Evolutionary conservation across 495 filamentous ascomycete genomes (phyloP).

Genomic region (Sabuloglossum arenarium): DNA sequence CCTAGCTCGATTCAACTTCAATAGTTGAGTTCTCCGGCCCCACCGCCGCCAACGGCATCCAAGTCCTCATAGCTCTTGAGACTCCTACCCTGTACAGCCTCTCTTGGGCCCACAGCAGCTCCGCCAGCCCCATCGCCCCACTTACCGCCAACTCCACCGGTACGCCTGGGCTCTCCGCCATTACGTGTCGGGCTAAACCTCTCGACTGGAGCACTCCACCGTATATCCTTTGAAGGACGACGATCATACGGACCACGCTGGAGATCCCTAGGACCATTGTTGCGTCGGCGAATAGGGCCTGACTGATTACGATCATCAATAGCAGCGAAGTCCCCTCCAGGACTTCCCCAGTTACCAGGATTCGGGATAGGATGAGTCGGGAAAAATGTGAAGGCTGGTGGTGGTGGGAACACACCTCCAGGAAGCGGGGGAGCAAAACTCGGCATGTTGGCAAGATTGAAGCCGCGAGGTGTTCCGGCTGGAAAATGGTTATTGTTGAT

Average conservation of each 20-base stretch:
- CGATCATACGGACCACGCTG: constrained; percentile 39
- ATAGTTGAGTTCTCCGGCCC: constrained; percentile 40
- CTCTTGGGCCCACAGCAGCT: constrained; percentile 55
- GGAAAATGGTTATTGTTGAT: constrained; percentile 45
- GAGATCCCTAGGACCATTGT: constrained; percentile 21
- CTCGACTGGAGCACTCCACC: constrained; percentile 6
- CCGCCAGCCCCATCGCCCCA: constrained; percentile 45
- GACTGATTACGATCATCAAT: constrained; percentile 28
- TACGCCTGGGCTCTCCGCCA: constrained; percentile 5
- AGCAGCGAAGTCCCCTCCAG: constrained; percentile 16
- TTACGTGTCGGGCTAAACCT: constrained; percentile 14
- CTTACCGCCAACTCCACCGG: constrained; percentile 22
- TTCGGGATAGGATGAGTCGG: constrained; percentile 26
- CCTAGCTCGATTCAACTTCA: constrained; percentile 14
- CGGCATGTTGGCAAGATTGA: constrained; percentile 61
- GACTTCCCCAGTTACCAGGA: constrained; percentile 23
- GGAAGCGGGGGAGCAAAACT: constrained; percentile 12
- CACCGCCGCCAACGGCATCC: constrained; percentile 45
- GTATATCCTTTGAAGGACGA: constrained; percentile 16
- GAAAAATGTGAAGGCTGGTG: constrained; percentile 28
- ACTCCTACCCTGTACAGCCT: constrained; percentile 75
- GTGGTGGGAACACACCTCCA: constrained; percentile 24
- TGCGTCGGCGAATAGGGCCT: constrained; percentile 32
- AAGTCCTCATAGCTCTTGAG: constrained; percentile 94
- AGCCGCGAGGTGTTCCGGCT: constrained; percentile 78